Evolutionary conservation across 805 yeast species (phyloP).

Genomic region (Candida vartiovaarae): DNA sequence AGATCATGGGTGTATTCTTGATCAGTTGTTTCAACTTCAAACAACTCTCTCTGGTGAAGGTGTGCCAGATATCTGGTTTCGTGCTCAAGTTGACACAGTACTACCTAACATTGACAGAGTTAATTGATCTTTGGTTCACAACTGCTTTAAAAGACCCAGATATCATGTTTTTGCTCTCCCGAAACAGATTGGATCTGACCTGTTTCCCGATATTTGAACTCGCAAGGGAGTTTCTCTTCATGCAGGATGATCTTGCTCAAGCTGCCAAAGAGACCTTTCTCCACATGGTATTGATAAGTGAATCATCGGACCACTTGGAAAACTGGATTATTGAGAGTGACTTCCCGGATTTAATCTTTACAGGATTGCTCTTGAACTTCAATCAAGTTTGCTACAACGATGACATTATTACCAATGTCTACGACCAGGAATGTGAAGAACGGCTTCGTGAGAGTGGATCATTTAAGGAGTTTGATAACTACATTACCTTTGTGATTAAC

Average conservation of each 20-base stretch:
- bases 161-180: conserved; percentile 3
- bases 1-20: conserved; percentile 12
- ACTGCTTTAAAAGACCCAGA: conserved; percentile 12
- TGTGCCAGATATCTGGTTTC: conserved; percentile 6
- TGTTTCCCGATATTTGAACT: conserved; percentile 23
- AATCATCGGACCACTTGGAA: conserved; percentile 6
- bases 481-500: conserved; percentile 7
- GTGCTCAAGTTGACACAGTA: conserved; percentile 10
- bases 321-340: conserved; percentile 18
- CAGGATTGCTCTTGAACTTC: conserved; percentile 12
- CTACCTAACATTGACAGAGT: conserved; percentile 11
- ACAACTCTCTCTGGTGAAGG: conserved; percentile 1
- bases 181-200: conserved; percentile 1
- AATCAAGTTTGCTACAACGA: conserved; percentile 10
- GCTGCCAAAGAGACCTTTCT: conserved; percentile 9
- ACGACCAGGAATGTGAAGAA: not conserved
- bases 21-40: conserved; percentile 8
- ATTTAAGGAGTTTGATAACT: conserved; percentile 6
- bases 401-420: not conserved
- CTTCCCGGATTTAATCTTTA: conserved; percentile 11
- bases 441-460: not conserved
- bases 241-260: conserved; percentile 9
- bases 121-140: conserved; percentile 17
- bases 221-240: conserved; percentile 16
- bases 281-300: conserved; percentile 11